Evolutionary conservation across 345 rosid species (phyloP), one percentile per base, ranked within the genome.

Genomic region (Citrus reticulata): DNA sequence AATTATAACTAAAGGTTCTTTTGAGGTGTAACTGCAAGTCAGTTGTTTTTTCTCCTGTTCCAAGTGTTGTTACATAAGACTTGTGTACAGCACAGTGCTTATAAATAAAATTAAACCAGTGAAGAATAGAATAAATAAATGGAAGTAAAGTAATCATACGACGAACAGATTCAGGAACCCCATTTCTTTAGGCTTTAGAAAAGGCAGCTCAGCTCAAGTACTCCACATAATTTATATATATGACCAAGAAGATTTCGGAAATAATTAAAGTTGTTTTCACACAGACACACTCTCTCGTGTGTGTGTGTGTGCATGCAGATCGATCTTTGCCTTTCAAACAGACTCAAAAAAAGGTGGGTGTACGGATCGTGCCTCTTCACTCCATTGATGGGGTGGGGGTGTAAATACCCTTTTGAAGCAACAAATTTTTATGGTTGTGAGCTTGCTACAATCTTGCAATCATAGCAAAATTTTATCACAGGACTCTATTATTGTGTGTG

Each of bases 351-450:
- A 24, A 16, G 11, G 13, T 7, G 2, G 5, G 7, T 27, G 68
- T 42, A 62, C 17, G 35, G 57, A 68, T 24, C 13, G 61, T 55
- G 74, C 29, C 79, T 74, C 80, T 80, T 81, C 84, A 73, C 27
- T 42, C n/a, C 74, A 34, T 35, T 76, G 72, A 81, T 40, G 40
- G 76, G 77, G n/a, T 58, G 71, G 22, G 27, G 57, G 16, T 32
- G 78, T 61, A 49, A 76, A 30, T 32, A 34, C 27, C 64, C 13
- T 72, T 58, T 34, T 58, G n/a, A 73, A 73, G 64, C 46, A 9
- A n/a, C 49, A 9, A 46, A 49, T 71, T 70, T 7, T 35, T 40
- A 78, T 62, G 77, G 59, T 5, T 61, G 19, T 70, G 49, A 35
- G 25, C n/a, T 39, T 13, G 67, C 22, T 5, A 63, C 51, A 30